Conservation (phyloP, 768 basidiomycete species). For the Strobilomyces echinocephalus region DNA sequence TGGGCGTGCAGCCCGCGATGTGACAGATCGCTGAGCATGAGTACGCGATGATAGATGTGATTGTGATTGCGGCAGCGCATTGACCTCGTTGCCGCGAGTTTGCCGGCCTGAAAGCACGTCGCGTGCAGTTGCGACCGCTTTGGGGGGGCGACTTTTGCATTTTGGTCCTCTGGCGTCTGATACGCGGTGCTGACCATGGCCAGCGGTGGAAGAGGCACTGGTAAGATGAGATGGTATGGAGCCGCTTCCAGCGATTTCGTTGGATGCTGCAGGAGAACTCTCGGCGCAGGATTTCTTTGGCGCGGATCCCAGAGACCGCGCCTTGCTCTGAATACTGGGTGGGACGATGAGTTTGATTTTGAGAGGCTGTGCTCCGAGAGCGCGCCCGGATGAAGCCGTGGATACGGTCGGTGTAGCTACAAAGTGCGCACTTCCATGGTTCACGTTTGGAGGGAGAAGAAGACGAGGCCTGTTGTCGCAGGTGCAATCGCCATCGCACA, state of each 20-base stretch:
- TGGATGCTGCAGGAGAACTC: slow-evolving; percentile 32
- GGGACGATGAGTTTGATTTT: slow-evolving; percentile 75
- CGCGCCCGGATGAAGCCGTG: slow-evolving; percentile 29
- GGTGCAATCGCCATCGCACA: slow-evolving; percentile 88
- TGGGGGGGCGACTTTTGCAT: slow-evolving; percentile 56
- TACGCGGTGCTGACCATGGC: slow-evolving; percentile 18
- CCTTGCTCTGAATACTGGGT: slow-evolving; percentile 47
- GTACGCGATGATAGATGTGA: slow-evolving; percentile 30
- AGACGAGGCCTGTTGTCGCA: slow-evolving; percentile 49
- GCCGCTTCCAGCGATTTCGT: slow-evolving; percentile 33
- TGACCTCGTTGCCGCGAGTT: slow-evolving; percentile 30
- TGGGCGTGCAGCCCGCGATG: slow-evolving; percentile 24
- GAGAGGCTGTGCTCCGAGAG: slow-evolving; percentile 35
- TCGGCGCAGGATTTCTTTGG: slow-evolving; percentile 28
- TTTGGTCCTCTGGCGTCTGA: slow-evolving; percentile 32
- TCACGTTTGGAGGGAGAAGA: slow-evolving; percentile 28
- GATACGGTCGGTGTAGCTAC: slow-evolving; percentile 37
- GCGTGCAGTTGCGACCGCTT: slow-evolving; percentile 36
- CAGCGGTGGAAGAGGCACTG: slow-evolving; percentile 25
- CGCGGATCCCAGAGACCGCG: slow-evolving; percentile 23
- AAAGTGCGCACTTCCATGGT: slow-evolving; percentile 35
- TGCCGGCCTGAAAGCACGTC: slow-evolving; percentile 19
- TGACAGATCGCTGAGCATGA: slow-evolving; percentile 16
- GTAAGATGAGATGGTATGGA: slow-evolving; percentile 11
- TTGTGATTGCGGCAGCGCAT: slow-evolving; percentile 34